These are phyloP conservation scores for Cylindrotheca fusiformis DNA, from an alignment of 108 stramenopile species.

Conservation along the genomic window DNA sequence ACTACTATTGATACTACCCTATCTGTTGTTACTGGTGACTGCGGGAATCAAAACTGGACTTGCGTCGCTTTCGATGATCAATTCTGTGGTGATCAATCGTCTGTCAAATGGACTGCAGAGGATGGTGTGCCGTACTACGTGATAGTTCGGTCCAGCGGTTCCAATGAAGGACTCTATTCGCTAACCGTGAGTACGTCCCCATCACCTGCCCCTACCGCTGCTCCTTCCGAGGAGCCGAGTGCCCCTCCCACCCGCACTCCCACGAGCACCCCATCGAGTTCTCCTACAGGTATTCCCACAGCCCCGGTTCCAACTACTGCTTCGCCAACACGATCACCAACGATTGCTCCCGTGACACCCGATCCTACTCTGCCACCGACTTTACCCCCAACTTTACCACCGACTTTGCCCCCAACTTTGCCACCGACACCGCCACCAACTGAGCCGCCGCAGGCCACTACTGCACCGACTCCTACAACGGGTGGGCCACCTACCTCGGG, in stretches of 20 bases:
- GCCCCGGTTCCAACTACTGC: neutral
- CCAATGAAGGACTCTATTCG: neutral
- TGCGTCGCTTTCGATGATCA: neutral
- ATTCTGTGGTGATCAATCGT: conserved; percentile 1
- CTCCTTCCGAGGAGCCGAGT: neutral
- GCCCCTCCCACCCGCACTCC: neutral
- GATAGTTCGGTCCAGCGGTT: neutral
- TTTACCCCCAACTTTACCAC: neutral
- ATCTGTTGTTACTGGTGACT: neutral
- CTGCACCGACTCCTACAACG: too few species aligned
- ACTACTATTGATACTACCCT: neutral
- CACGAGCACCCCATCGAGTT: neutral
- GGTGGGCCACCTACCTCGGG: too few species aligned
- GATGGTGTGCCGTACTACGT: neutral
- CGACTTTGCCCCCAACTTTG: neutral
- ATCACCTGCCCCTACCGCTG: neutral
- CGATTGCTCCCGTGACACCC: neutral
- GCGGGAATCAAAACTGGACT: neutral
- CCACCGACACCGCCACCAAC: neutral
- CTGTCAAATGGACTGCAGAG: neutral
- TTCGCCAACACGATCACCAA: neutral
- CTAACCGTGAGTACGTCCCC: neutral
- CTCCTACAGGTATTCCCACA: too few species aligned
- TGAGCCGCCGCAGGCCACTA: neutral
- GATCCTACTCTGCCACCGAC: neutral